Evolutionary conservation across 768 basidiomycete genomes (phyloP).

Genomic region (Steccherinum ochraceum): DNA sequence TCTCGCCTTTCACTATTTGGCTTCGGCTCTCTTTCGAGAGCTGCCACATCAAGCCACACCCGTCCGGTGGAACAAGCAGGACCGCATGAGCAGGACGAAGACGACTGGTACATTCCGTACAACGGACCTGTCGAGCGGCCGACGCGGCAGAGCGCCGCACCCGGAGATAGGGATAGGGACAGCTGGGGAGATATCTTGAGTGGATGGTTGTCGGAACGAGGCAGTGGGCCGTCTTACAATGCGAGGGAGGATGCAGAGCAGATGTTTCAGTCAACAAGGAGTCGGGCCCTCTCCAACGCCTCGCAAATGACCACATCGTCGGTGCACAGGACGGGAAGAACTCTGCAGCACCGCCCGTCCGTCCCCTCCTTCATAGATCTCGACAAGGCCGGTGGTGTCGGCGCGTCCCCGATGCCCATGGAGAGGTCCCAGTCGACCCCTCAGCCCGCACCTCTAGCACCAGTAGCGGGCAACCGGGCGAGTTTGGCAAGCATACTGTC

Average conservation of each 20-base stretch:
- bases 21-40: constrained; percentile 14
- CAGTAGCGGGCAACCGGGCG: constrained; percentile 31
- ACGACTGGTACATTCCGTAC: constrained; percentile 62
- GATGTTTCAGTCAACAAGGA: constrained; percentile 5
- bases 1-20: constrained; percentile 33
- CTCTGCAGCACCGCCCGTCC: constrained; percentile 20
- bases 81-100: constrained; percentile 20
- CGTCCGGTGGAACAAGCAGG: constrained; percentile 2
- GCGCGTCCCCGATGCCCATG: constrained; percentile 49
- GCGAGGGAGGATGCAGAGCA: constrained; percentile 6
- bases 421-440: constrained; percentile 21
- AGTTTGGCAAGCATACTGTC: constrained; percentile 50
- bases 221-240: background rate
- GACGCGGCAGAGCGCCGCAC: constrained; percentile 6
- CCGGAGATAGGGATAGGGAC: constrained; percentile 17
- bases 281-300: constrained; percentile 34
- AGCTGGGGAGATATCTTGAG: constrained; percentile 27
- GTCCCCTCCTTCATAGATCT: constrained; percentile 38
- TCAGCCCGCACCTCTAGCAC: constrained; percentile 7
- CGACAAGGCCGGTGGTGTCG: constrained; percentile 52
- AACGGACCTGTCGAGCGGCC: constrained; percentile 53
- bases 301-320: constrained; percentile 35
- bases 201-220: constrained; percentile 17
- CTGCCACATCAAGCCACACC: constrained; percentile 16
- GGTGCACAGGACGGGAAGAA: constrained; percentile 33